Conservation (phyloP, 2,329 filamentous ascomycete species). For the Talaromyces sp. region DNA sequence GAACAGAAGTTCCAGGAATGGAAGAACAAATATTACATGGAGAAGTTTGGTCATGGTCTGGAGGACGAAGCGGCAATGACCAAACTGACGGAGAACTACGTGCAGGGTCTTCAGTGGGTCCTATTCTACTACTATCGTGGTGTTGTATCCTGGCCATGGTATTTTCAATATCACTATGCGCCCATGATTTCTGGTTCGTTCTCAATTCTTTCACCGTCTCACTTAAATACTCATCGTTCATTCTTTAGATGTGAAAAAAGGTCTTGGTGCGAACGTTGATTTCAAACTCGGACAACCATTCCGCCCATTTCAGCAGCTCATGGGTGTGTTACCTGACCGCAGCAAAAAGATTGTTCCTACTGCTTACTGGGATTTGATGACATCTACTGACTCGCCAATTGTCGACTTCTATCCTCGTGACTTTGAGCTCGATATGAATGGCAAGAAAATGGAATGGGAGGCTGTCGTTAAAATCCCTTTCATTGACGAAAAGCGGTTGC, state of each 20-base stretch:
- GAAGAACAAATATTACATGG: slow-evolving; percentile 91
- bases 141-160: slow-evolving; percentile 98
- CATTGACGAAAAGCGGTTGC: slow-evolving; percentile 84
- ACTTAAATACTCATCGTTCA: not conserved
- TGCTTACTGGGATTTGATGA: slow-evolving; percentile 91
- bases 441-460: slow-evolving; percentile 99
- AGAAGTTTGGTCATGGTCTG: slow-evolving; percentile 85
- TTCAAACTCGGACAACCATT: slow-evolving; percentile 96
- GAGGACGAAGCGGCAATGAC: slow-evolving; percentile 77
- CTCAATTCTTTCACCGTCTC: not conserved
- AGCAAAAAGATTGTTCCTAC: slow-evolving; percentile 93
- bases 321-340: slow-evolving; percentile 95
- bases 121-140: slow-evolving; percentile 97
- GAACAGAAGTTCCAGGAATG: slow-evolving; percentile 84
- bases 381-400: slow-evolving; percentile 81
- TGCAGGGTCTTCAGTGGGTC: slow-evolving; percentile 97
- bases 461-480: slow-evolving; percentile 99
- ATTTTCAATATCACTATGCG: slow-evolving; percentile 93
- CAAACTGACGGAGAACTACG: slow-evolving; percentile 89
- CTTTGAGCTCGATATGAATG: slow-evolving; percentile 98
- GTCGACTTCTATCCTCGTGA: slow-evolving; percentile 97
- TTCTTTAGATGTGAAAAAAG: slow-evolving; percentile 75
- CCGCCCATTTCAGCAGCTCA: slow-evolving; percentile 90
- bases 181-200: slow-evolving; percentile 82
- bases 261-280: slow-evolving; percentile 79